phyloP scores from a whole-genome alignment of 169 alveolate genomes.

The Plasmodium falciparum region DNA sequence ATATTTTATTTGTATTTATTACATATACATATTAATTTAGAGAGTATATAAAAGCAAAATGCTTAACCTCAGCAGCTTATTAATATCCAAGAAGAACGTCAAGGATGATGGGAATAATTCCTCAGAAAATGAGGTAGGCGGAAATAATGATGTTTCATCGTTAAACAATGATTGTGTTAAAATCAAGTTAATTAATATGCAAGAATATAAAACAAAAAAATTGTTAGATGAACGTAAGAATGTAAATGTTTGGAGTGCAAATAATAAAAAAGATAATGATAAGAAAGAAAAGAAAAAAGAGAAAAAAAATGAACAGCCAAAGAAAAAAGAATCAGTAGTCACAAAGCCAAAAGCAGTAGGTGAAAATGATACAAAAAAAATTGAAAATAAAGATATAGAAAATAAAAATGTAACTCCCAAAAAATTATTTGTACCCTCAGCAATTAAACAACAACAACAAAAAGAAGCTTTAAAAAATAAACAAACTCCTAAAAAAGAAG shows the following conservation, averaged over 20 bases:
- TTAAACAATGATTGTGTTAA: conserved; percentile 32
- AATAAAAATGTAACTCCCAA: conserved; percentile 13
- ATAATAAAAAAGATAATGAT: conserved; percentile 7
- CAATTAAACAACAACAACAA: conserved; percentile 9
- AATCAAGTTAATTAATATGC: conserved; percentile 58
- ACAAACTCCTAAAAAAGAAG: conserved; percentile 8
- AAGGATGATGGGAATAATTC: not conserved
- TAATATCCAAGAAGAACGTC: conserved; percentile 20
- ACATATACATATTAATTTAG: too few relatives aligned
- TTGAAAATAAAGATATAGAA: not conserved
- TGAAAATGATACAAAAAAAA: not conserved
- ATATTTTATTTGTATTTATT: too few relatives aligned
- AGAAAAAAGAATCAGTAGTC: conserved; percentile 16
- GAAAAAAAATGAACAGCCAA: conserved; percentile 19
- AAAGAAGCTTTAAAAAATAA: not conserved
- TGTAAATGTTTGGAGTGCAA: conserved; percentile 66
- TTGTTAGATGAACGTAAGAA: conserved; percentile 63
- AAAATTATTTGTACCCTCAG: conserved; percentile 42
- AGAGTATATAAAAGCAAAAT: conserved; percentile 1
- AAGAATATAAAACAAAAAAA: conserved; percentile 74
- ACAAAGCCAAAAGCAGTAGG: not conserved
- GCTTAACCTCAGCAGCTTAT: conserved; percentile 45
- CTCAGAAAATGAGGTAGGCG: conserved; percentile 24
- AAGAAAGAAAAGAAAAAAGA: conserved; percentile 12
- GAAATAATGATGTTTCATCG: conserved; percentile 7